These are phyloP conservation scores for Coffea humblotiana DNA, from an alignment of 305 asterid genomes.

Conservation along the genomic window DNA sequence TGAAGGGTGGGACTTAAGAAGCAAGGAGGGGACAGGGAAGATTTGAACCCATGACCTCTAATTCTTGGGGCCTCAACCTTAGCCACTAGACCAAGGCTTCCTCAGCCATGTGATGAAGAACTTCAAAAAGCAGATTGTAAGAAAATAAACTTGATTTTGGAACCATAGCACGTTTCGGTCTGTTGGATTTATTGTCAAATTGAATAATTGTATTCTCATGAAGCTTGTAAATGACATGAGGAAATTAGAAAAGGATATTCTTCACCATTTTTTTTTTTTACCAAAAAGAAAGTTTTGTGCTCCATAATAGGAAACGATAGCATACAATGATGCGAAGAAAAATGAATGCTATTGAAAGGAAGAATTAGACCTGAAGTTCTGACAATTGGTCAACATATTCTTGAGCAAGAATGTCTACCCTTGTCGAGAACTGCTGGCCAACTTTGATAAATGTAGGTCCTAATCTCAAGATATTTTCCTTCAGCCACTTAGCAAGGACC, in stretches of 20 bases:
- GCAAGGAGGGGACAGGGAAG: no score
- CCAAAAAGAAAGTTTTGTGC: neutral
- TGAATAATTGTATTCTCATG: neutral
- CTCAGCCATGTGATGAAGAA: neutral
- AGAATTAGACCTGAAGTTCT: conserved; percentile 79
- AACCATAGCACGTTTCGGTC: neutral
- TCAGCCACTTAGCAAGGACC: conserved; percentile 86
- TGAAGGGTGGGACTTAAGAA: no score
- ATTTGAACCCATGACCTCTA: no score
- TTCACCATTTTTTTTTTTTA: neutral
- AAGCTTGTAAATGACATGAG: neutral
- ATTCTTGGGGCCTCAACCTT: no score
- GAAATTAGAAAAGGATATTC: neutral
- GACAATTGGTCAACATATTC: conserved; percentile 96
- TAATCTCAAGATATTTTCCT: conserved; percentile 86
- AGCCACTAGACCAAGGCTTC: no score
- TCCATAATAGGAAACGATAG: neutral
- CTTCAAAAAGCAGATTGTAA: neutral
- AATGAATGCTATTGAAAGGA: conserved; percentile 2
- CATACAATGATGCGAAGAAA: neutral
- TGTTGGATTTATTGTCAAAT: neutral
- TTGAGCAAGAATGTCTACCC: conserved; percentile 97
- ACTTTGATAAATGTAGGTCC: conserved; percentile 98
- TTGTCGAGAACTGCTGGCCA: conserved; percentile 97
- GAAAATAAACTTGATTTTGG: neutral